Conservation (phyloP, 371 early-diverging fungal species). For the Capniomyces stellatus region DNA sequence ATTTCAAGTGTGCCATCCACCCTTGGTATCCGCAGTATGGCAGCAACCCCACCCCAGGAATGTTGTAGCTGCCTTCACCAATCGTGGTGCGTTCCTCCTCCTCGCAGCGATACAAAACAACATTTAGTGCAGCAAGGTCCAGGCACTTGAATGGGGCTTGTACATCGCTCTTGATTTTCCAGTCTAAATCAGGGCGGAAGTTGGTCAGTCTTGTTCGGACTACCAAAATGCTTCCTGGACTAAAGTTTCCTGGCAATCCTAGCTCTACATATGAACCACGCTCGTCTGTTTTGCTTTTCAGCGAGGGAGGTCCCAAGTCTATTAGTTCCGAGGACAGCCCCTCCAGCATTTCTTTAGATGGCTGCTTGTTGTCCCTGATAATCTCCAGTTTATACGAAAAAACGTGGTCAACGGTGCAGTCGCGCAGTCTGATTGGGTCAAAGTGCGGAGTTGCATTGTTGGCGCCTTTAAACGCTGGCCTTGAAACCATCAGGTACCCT, state of each 20-base stretch:
- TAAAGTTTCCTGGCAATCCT: slow-evolving; percentile 34
- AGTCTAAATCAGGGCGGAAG: slow-evolving; percentile 20
- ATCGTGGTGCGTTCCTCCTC: slow-evolving; percentile 65
- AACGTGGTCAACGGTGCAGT: slow-evolving; percentile 31
- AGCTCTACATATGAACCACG: slow-evolving; percentile 40
- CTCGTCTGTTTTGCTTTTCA: slow-evolving; percentile 26
- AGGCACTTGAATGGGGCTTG: slow-evolving; percentile 30
- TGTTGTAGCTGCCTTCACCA: slow-evolving; percentile 61
- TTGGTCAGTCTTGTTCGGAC: slow-evolving; percentile 36
- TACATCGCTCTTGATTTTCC: slow-evolving; percentile 19
- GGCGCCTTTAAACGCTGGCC: slow-evolving; percentile 56
- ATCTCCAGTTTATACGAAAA: slow-evolving; percentile 30
- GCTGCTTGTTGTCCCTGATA: slow-evolving; percentile 10
- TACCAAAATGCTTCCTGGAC: slow-evolving; percentile 50
- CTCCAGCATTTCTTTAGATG: slow-evolving; percentile 3
- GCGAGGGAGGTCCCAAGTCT: slow-evolving; percentile 28
- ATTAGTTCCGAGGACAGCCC: slow-evolving; percentile 37
- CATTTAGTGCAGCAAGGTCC: slow-evolving; percentile 49
- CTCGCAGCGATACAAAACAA: slow-evolving; percentile 63
- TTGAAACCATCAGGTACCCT: slow-evolving; percentile 77
- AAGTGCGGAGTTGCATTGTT: slow-evolving; percentile 16
- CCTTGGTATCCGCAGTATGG: slow-evolving; percentile 89
- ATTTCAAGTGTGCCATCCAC: slow-evolving; percentile 41
- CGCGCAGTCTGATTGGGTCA: slow-evolving; percentile 41
- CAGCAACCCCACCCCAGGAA: slow-evolving; percentile 63